Percentiles rank a stretch among this genome's conserved stretches.
Evolutionary conservation across 352 stramenopile species (phyloP).

Genomic region (Phytophthora niederhauseri): DNA sequence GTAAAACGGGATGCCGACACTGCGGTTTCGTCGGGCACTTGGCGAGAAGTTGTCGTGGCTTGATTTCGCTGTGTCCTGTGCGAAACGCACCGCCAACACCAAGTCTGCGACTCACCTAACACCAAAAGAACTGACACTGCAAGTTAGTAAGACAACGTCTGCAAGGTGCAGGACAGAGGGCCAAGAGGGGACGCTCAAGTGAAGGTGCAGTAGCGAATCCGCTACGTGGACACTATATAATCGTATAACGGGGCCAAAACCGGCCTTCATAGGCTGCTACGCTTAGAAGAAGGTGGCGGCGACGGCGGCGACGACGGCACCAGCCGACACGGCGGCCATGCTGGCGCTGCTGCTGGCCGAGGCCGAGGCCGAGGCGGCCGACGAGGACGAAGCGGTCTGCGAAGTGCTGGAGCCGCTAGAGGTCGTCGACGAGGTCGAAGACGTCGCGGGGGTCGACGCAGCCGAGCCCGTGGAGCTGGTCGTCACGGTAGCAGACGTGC

Average conservation of each 20-base stretch:
- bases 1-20: neutral
- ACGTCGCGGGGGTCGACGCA: slow-evolving; percentile 6
- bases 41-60: neutral
- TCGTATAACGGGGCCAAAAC: slow-evolving; percentile 28
- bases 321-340: slow-evolving; percentile 28
- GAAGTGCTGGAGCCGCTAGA: slow-evolving; percentile 24
- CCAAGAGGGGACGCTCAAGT: neutral
- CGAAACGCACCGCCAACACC: neutral
- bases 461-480: slow-evolving; percentile 17
- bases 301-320: slow-evolving; percentile 30
- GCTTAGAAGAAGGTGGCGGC: slow-evolving; percentile 39
- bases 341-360: slow-evolving; percentile 29
- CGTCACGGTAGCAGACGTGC: slow-evolving; percentile 10
- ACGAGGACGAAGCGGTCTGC: slow-evolving; percentile 22
- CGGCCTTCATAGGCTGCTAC: slow-evolving; percentile 10
- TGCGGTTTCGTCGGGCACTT: neutral
- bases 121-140: neutral
- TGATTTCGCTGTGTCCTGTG: neutral
- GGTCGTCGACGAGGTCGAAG: slow-evolving; percentile 6
- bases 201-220: neutral
- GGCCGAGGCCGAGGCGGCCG: slow-evolving; percentile 12
- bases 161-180: neutral
- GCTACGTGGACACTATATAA: slow-evolving; percentile 12
- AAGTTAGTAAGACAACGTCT: neutral
- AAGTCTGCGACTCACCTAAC: neutral